Evolutionary conservation across 768 basidiomycete species (phyloP).

Genomic region (Mycena pura): DNA sequence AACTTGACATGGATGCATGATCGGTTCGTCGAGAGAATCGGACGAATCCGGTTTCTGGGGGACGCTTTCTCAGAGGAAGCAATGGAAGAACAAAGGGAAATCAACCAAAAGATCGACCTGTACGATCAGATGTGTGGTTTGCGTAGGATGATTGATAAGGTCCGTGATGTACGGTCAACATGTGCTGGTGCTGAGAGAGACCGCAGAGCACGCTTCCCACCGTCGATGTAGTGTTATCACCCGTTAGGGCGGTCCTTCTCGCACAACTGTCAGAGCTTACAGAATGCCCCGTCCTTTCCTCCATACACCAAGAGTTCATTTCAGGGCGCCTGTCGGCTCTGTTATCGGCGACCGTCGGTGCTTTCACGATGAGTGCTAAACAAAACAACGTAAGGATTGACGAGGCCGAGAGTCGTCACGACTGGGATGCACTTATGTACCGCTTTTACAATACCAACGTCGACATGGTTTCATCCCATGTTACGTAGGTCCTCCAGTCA

Average conservation of each 20-base stretch:
- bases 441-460: background rate
- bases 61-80: too few relatives aligned
- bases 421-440: slow-evolving; percentile 15
- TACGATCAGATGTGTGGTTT: slow-evolving; percentile 1
- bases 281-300: too few relatives aligned
- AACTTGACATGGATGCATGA: background rate
- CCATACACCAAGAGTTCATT: background rate
- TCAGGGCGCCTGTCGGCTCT: background rate
- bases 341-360: background rate
- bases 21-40: background rate
- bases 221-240: too few relatives aligned
- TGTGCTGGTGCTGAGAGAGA: too few relatives aligned
- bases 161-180: too few relatives aligned
- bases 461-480: background rate
- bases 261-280: too few relatives aligned
- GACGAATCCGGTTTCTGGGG: background rate
- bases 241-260: too few relatives aligned
- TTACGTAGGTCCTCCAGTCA: slow-evolving; percentile 16
- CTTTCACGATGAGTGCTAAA: background rate
- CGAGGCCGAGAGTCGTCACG: slow-evolving; percentile 9
- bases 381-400: background rate
- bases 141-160: too few relatives aligned
- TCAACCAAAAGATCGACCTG: background rate
- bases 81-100: background rate
- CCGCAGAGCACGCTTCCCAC: too few relatives aligned